Evolutionary conservation across 257 asterid genomes (phyloP), one percentile per base, ranked within the genome.

Genomic region (Solanum gracilifrons): DNA sequence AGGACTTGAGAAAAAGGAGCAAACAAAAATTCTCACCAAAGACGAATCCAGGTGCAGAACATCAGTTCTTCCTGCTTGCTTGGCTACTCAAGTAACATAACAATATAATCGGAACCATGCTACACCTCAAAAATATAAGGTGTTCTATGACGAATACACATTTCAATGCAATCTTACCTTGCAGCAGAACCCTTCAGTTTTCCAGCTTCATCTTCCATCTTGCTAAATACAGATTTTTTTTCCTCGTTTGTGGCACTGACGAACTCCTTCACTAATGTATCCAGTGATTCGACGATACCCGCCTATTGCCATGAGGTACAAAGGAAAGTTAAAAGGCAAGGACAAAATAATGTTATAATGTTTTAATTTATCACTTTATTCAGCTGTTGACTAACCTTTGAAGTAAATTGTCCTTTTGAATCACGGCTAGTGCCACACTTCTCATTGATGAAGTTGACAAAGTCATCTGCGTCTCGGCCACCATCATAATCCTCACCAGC

Each of bases 401-500:
- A 91, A 68, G 96, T 94, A 84, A 92, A 88, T 83, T 95, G 98
- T 83, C 99, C 99, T 20, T 95, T 92, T 29, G 94, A 88, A 90
- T 95, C 98, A 80, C 98, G 98, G 91, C 93, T 94, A 87, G 98
- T 95, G 87, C 98, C 98, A 89, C 90, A 90, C 87, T 94, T 97
- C 92, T 95, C 98, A 84, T 97, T 97, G 90, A 95, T 95, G 88
- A 97, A 97, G 33, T 92, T 90, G 85, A 97, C 96, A 82, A 97
- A 94, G 89, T 93, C 99, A 33, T 92, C 94, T 27, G 92, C 39
- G 51, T 93, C 94, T 86, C 93, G 90, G 64, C 96, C 95, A 85
- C 93, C 99, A 12, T 95, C 98, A 91, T 93, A 95, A 87, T 95
- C 97, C 91, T 95, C 99, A 92, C 99, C 99, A 43, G 92, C 98